A percentile compares a stretch with the other conserved stretches of the same genome.
Conservation (phyloP, 23 red algal genomes). For the Porphyridium purpureum region DNA sequence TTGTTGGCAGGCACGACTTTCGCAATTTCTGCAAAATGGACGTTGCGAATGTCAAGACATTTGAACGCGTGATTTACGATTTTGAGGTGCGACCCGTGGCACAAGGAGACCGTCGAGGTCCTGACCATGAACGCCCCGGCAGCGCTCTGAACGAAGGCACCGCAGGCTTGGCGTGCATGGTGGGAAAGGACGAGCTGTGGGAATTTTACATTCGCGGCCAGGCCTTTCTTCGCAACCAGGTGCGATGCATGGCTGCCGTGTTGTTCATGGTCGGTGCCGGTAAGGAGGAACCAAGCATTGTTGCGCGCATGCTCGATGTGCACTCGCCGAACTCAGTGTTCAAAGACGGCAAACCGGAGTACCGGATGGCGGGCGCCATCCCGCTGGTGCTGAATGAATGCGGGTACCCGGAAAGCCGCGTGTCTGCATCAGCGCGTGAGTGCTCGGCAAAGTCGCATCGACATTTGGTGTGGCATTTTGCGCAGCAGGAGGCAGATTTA, state of each 20-base stretch:
- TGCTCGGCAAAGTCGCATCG: too few species aligned
- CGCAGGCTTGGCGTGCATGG: neutral
- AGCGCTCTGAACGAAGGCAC: neutral
- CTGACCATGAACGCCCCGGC: too few species aligned
- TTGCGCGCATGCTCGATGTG: slow-evolving; percentile 35
- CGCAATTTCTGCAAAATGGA: slow-evolving; percentile 94
- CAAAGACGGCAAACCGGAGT: slow-evolving; percentile 52
- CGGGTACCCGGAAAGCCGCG: slow-evolving; percentile 17
- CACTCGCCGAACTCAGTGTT: slow-evolving; percentile 5
- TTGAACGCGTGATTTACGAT: slow-evolving; percentile 36
- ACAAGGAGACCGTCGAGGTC: too few species aligned
- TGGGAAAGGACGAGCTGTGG: slow-evolving; percentile 15
- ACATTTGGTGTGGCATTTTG: too few species aligned
- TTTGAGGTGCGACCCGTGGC: slow-evolving; percentile 20
- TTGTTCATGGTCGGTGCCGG: slow-evolving; percentile 64
- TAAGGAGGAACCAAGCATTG: slow-evolving; percentile 32
- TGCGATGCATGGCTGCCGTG: slow-evolving; percentile 87
- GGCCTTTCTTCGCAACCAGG: slow-evolving; percentile 96
- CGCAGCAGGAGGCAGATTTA: too few species aligned
- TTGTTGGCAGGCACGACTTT: slow-evolving; percentile 91
- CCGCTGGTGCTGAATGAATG: slow-evolving; percentile 79
- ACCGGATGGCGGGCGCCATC: slow-evolving; percentile 43
- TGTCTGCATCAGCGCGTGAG: too few species aligned
- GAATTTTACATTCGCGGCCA: slow-evolving; percentile 65
- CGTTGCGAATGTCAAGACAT: slow-evolving; percentile 34